Evolutionary conservation across 139 green algal genomes (phyloP), one percentile per base, ranked within the genome.

Genomic region (Dunaliella primolecta): DNA sequence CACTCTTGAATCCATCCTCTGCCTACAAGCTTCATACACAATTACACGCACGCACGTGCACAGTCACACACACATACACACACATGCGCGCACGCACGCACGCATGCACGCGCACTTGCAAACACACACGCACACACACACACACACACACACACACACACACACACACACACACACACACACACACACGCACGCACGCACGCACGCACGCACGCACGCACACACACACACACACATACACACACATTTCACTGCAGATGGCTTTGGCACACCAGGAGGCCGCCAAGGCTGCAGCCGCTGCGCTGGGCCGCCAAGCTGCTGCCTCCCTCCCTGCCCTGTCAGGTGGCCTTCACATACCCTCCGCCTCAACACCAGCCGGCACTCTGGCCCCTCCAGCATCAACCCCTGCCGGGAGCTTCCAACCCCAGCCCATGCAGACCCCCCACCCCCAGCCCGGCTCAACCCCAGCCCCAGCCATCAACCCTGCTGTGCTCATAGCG

Each of bases 401-500:
- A n/a, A n/a, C n/a, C n/a, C n/a, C n/a, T n/a, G n/a, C 46, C 46
- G 46, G 7, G 15, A 15, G 46, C 46, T 25, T 64, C 7, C 46
- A 64, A 15, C 46, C 15, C 7, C 46, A 64, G 46, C 15, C 46
- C 46, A 64, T 64, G 46, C 46, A 64, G 15, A 64, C 46, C 7
- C 46, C 46, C 46, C 46, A 64, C 46, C 46, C 46, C 46, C 46
- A 36, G 75, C 75, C n/a, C 1, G 75, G 75, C 78, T 11, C 35
- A 35, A 75, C 35, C 78, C n/a, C 78, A 7, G 37, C 77, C 29
- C 78, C 78, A 24, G 36, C 78, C 1, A 27, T 83, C 70, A 88
- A 80, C 78, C 77, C 92, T 27, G 86, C 94, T 1, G 81, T 94
- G 2, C 81, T 87, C 29, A 90, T 90, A 72, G 91, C 91, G 35